Evolutionary conservation across 192 early-diverging fungal genomes (phyloP).

Genomic region (Entophlyctis luteolus): DNA sequence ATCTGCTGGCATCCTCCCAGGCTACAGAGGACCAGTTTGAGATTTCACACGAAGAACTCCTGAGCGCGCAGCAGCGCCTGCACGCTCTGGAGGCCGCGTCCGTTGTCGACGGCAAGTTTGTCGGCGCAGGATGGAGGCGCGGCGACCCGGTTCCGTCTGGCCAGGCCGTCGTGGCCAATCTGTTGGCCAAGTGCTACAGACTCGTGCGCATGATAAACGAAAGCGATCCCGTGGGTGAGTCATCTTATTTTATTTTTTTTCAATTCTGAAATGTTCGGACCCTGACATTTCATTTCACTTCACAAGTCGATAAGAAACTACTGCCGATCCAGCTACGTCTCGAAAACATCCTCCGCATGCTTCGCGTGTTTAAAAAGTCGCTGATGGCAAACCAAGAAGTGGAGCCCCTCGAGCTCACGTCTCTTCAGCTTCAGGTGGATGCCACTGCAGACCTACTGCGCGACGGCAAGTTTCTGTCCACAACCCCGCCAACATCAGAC

Average conservation of each 20-base stretch:
- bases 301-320: slow-evolving; percentile 19
- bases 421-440: slow-evolving; percentile 28
- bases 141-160: slow-evolving; percentile 21
- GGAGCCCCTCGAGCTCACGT: slow-evolving; percentile 25
- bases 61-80: slow-evolving; percentile 21
- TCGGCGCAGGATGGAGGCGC: slow-evolving; percentile 11
- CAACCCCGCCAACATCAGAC: background rate
- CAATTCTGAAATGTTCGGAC: background rate
- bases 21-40: background rate
- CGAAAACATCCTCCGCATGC: slow-evolving; percentile 9
- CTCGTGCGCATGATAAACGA: slow-evolving; percentile 26
- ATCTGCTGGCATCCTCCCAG: background rate
- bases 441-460: slow-evolving; percentile 20
- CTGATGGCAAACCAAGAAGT: background rate
- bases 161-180: slow-evolving; percentile 28
- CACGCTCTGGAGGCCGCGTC: slow-evolving; percentile 27
- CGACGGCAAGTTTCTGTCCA: slow-evolving; percentile 27
- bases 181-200: slow-evolving; percentile 24
- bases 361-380: slow-evolving; percentile 14
- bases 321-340: slow-evolving; percentile 22
- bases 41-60: background rate
- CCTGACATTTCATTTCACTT: background rate
- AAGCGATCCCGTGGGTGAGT: slow-evolving; percentile 22
- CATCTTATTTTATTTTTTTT: background rate
- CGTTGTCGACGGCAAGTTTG: slow-evolving; percentile 33